These are phyloP conservation scores for Cairneyella variabilis DNA, from an alignment of 495 filamentous ascomycete genomes.

Conservation along the genomic window DNA sequence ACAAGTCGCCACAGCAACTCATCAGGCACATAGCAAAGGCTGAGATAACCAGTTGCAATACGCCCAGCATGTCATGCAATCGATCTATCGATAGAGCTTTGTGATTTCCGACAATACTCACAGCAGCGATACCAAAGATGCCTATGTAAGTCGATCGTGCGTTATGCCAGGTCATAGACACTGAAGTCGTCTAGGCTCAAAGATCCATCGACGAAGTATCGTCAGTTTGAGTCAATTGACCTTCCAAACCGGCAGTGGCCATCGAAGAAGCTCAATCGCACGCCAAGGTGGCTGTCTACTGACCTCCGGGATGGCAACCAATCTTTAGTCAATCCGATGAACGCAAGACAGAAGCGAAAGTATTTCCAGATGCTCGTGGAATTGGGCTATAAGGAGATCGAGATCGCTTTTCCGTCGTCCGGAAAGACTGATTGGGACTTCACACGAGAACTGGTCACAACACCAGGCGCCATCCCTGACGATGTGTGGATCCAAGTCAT, in stretches of 20 bases:
- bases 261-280: slow-evolving; percentile 64
- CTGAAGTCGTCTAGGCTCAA: slow-evolving; percentile 62
- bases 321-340: slow-evolving; percentile 78
- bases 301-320: slow-evolving; percentile 85
- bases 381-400: slow-evolving; percentile 95
- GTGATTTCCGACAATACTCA: neutral
- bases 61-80: neutral
- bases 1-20: no score
- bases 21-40: neutral
- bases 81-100: neutral
- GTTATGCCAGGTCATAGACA: neutral
- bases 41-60: neutral
- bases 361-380: slow-evolving; percentile 81
- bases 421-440: slow-evolving; percentile 92
- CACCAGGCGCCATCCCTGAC: slow-evolving; percentile 79
- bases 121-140: neutral
- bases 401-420: slow-evolving; percentile 89
- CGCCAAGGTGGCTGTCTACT: slow-evolving; percentile 78
- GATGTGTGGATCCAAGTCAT: slow-evolving; percentile 95
- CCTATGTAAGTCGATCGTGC: neutral
- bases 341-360: slow-evolving; percentile 13
- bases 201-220: slow-evolving; percentile 88
- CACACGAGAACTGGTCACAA: slow-evolving; percentile 78
- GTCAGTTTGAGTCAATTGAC: slow-evolving; percentile 62
- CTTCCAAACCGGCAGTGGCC: slow-evolving; percentile 92